phyloP scores from a whole-genome alignment of 768 basidiomycete genomes.

The Pulveroboletus sp. region DNA sequence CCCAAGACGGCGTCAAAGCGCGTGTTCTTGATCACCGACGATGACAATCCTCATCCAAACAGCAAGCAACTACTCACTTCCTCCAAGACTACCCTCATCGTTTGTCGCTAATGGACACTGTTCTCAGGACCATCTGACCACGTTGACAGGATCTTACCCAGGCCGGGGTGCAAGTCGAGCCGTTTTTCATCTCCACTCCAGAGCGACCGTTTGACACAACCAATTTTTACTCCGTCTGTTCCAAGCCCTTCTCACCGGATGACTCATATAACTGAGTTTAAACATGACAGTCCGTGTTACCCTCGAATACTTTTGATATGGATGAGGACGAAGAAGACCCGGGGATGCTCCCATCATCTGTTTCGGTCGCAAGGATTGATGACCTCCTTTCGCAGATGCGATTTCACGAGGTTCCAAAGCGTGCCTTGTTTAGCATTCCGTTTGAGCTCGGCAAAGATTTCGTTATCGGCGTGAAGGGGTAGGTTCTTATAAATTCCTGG shows the following conservation, averaged over 20 bases:
- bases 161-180: conserved; percentile 74
- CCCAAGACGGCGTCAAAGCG: conserved; percentile 89
- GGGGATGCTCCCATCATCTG: conserved; percentile 56
- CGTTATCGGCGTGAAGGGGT: conserved; percentile 81
- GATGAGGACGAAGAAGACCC: conserved; percentile 47
- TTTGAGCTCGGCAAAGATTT: conserved; percentile 73
- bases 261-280: conserved; percentile 5
- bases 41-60: conserved; percentile 41
- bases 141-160: conserved; percentile 68
- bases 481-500: conserved; percentile 19
- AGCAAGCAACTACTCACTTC: conserved; percentile 60
- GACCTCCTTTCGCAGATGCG: conserved; percentile 78
- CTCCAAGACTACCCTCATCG: conserved; percentile 66
- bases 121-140: neutral
- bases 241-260: neutral
- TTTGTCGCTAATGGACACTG: conserved; percentile 29
- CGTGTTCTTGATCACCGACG: conserved; percentile 89
- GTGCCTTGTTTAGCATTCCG: conserved; percentile 76
- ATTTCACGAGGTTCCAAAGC: conserved; percentile 78
- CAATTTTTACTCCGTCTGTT: conserved; percentile 74
- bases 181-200: conserved; percentile 79
- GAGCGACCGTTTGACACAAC: conserved; percentile 64
- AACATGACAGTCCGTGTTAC: conserved; percentile 50
- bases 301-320: conserved; percentile 43
- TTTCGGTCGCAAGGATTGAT: conserved; percentile 72